Evolutionary conservation across 2,329 filamentous ascomycete species (phyloP).

Genomic region (Ophiostoma novo-ulmi): DNA sequence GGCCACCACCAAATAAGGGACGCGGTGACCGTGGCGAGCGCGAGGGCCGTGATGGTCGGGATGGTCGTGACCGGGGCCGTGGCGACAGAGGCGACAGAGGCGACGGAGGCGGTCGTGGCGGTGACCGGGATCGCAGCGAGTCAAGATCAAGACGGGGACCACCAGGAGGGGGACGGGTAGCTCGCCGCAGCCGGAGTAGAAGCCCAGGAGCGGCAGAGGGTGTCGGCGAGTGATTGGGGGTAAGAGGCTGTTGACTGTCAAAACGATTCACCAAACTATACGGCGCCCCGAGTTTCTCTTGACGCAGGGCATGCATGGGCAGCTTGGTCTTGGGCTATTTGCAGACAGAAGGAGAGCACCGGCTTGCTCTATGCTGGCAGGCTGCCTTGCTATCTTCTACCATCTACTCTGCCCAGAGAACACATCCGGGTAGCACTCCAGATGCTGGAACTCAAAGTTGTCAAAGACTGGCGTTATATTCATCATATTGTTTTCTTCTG

Average conservation of each 20-base stretch:
- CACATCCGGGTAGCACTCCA: not conserved
- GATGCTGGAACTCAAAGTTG: not conserved
- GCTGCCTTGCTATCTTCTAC: too few species aligned
- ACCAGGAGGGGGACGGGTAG: constrained; percentile 33
- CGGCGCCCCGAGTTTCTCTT: not conserved
- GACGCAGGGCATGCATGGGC: not conserved
- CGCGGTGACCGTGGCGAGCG: constrained; percentile 39
- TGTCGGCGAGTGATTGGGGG: not conserved
- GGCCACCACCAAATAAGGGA: constrained; percentile 62
- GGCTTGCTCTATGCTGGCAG: not conserved
- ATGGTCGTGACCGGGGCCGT: constrained; percentile 29
- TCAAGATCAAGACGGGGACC: constrained; percentile 23
- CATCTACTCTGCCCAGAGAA: not conserved
- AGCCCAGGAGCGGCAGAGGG: constrained; percentile 42
- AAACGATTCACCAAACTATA: not conserved
- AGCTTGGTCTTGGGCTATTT: not conserved
- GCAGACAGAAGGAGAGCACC: too few species aligned
- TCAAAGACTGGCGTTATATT: not conserved
- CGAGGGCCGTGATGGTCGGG: constrained; percentile 36
- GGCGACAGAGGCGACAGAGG: constrained; percentile 12
- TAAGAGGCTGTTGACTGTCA: not conserved
- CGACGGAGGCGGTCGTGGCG: constrained; percentile 11
- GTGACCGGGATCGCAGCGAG: constrained; percentile 17
- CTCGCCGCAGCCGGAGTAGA: constrained; percentile 42
- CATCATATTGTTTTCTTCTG: not conserved